phyloP scores from a whole-genome alignment of 1,139 yeast species.

The Nakaseomyces bracarensis region DNA sequence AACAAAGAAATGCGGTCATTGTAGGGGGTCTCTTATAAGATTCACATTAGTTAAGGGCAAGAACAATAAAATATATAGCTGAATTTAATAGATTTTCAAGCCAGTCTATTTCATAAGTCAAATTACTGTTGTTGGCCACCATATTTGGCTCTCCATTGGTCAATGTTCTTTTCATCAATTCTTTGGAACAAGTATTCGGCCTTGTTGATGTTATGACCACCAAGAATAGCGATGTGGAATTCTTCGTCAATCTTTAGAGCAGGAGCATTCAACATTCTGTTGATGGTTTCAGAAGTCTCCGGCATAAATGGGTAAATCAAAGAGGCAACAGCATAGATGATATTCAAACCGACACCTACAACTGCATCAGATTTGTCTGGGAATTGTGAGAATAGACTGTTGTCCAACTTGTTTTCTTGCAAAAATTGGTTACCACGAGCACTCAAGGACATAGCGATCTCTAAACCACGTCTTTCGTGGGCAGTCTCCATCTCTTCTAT shows the following conservation, averaged over 20 bases:
- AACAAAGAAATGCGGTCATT: too few relatives aligned
- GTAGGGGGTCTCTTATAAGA: too few relatives aligned
- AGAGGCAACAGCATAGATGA: conserved; percentile 75
- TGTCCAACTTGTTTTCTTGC: conserved; percentile 92
- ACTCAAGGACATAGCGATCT: conserved; percentile 81
- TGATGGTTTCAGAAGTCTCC: conserved; percentile 60
- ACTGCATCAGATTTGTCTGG: conserved; percentile 89
- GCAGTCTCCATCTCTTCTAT: conserved; percentile 68
- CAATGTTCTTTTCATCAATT: conserved; percentile 84
- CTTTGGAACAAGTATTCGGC: conserved; percentile 87
- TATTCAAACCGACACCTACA: conserved; percentile 82
- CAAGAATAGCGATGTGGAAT: conserved; percentile 58
- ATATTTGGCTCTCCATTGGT: conserved; percentile 76
- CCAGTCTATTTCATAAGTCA: too few relatives aligned
- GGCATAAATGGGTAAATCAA: conserved; percentile 88
- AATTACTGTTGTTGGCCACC: conserved; percentile 54
- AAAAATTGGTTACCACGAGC: conserved; percentile 90
- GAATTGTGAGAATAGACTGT: conserved; percentile 62
- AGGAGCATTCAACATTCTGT: conserved; percentile 77
- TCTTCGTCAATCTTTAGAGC: conserved; percentile 66
- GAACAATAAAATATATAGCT: background rate
- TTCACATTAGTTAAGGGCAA: too few relatives aligned
- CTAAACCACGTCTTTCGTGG: conserved; percentile 81
- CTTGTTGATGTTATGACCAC: conserved; percentile 84
- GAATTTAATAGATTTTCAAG: too few relatives aligned